These are phyloP conservation scores for Haplosporangium sp. DNA, from an alignment of 371 early-diverging fungal genomes.

Conservation along the genomic window DNA sequence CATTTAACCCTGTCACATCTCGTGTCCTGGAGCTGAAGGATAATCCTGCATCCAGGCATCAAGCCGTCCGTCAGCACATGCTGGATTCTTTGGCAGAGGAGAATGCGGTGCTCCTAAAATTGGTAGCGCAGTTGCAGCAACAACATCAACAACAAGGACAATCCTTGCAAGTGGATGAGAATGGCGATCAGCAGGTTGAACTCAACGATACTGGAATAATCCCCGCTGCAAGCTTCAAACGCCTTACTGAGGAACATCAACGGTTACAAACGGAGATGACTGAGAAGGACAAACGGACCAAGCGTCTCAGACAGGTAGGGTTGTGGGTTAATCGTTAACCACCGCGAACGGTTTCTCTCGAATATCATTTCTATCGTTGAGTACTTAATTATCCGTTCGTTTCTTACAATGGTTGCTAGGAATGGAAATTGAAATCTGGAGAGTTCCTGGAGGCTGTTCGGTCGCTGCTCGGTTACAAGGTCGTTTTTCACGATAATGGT, in stretches of 20 bases:
- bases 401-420: slow-evolving; percentile 43
- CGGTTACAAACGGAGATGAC: slow-evolving; percentile 59
- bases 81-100: slow-evolving; percentile 70
- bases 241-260: slow-evolving; percentile 66
- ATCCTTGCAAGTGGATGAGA: slow-evolving; percentile 1
- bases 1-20: slow-evolving; percentile 66
- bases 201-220: slow-evolving; percentile 44
- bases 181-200: slow-evolving; percentile 17
- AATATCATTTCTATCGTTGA: neutral
- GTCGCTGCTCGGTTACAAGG: slow-evolving; percentile 78
- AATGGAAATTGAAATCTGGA: slow-evolving; percentile 67
- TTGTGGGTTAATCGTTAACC: neutral
- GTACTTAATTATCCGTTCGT: neutral
- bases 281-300: slow-evolving; percentile 69
- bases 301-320: slow-evolving; percentile 72
- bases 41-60: slow-evolving; percentile 77
- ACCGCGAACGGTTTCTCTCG: neutral
- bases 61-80: slow-evolving; percentile 71
- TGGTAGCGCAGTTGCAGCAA: slow-evolving; percentile 41
- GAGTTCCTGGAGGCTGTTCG: slow-evolving; percentile 78
- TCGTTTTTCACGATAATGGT: slow-evolving; percentile 76
- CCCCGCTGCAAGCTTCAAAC: slow-evolving; percentile 65
- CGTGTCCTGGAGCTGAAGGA: slow-evolving; percentile 76
- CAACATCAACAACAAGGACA: slow-evolving; percentile 24
- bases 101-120: slow-evolving; percentile 62